A percentile compares a stretch with the other conserved stretches of the same genome.
These are phyloP conservation scores for Coniophora puteana DNA, from an alignment of 1,284 basidiomycete species.

Conservation along the genomic window DNA sequence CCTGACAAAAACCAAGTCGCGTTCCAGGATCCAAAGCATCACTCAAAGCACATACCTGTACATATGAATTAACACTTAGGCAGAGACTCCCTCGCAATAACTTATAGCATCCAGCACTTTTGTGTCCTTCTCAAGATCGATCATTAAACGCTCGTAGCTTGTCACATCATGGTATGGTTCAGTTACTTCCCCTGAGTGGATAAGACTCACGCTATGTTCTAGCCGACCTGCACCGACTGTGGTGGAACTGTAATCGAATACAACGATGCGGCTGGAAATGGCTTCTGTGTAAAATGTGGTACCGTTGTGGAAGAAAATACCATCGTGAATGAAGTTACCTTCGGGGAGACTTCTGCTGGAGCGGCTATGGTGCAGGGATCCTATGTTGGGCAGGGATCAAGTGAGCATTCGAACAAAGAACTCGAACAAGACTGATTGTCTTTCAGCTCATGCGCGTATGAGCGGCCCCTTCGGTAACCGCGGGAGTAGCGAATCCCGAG, in stretches of 20 bases:
- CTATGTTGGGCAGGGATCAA: slow-evolving; percentile 89
- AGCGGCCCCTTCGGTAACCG: slow-evolving; percentile 77
- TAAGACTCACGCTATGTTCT: too few species aligned
- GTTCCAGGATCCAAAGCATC: too few species aligned
- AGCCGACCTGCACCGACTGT: slow-evolving; percentile 63
- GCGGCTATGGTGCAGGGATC: slow-evolving; percentile 95
- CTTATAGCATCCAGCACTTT: too few species aligned
- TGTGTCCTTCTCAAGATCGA: slow-evolving; percentile 19
- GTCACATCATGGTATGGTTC: too few species aligned
- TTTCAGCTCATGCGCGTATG: slow-evolving; percentile 72
- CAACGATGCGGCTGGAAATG: slow-evolving; percentile 76
- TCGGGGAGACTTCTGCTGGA: slow-evolving; percentile 90
- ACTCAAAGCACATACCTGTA: too few species aligned
- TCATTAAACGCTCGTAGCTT: slow-evolving; percentile 1
- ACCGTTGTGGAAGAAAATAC: slow-evolving; percentile 92
- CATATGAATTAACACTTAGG: too few species aligned
- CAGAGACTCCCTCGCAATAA: too few species aligned
- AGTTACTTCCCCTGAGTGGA: too few species aligned
- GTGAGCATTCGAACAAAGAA: slow-evolving; percentile 53
- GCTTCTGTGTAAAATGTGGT: slow-evolving; percentile 82
- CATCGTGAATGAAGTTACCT: slow-evolving; percentile 91
- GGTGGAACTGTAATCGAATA: slow-evolving; percentile 81
- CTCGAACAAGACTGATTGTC: slow-evolving; percentile 7
- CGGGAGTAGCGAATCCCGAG: slow-evolving; percentile 74
- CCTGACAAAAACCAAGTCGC: too few species aligned